These are phyloP conservation scores for Trichophyton verrucosum DNA, from an alignment of 2,329 filamentous ascomycete genomes.

Conservation along the genomic window DNA sequence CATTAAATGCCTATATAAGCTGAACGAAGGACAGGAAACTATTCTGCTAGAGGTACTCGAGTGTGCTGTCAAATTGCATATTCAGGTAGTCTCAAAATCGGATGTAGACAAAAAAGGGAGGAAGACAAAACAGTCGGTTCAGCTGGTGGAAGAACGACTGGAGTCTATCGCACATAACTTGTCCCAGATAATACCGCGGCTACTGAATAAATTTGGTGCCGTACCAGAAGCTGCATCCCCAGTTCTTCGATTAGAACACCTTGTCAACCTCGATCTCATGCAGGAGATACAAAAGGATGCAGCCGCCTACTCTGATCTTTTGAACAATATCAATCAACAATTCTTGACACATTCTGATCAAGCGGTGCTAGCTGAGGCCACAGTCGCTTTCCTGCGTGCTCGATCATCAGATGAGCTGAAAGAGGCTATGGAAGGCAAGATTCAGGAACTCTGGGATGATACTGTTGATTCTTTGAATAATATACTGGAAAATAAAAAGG, in stretches of 20 bases:
- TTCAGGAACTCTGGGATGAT: conserved; percentile 77
- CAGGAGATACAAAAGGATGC: conserved; percentile 79
- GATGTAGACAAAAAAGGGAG: conserved; percentile 43
- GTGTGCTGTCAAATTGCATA: conserved; percentile 61
- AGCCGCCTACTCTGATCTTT: conserved; percentile 61
- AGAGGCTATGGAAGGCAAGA: conserved; percentile 68
- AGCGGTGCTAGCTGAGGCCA: conserved; percentile 71
- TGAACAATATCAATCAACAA: conserved; percentile 88
- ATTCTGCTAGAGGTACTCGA: conserved; percentile 80
- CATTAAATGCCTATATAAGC: conserved; percentile 60
- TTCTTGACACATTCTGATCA: conserved; percentile 87
- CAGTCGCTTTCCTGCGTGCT: conserved; percentile 69
- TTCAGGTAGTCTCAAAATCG: conserved; percentile 55
- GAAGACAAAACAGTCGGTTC: conserved; percentile 46
- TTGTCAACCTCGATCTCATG: conserved; percentile 76
- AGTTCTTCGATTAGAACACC: conserved; percentile 73
- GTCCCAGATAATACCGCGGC: conserved; percentile 64
- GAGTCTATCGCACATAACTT: conserved; percentile 64
- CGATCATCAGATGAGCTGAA: conserved; percentile 77
- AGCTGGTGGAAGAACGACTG: conserved; percentile 54
- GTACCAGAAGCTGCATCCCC: conserved; percentile 72
- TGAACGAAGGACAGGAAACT: conserved; percentile 64
- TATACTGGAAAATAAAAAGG: conserved; percentile 57
- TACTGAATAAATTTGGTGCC: conserved; percentile 90
- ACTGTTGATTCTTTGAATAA: conserved; percentile 59